phyloP scores from a whole-genome alignment of 2,329 filamentous ascomycete genomes.

The Scolecobasidium constrictum region DNA sequence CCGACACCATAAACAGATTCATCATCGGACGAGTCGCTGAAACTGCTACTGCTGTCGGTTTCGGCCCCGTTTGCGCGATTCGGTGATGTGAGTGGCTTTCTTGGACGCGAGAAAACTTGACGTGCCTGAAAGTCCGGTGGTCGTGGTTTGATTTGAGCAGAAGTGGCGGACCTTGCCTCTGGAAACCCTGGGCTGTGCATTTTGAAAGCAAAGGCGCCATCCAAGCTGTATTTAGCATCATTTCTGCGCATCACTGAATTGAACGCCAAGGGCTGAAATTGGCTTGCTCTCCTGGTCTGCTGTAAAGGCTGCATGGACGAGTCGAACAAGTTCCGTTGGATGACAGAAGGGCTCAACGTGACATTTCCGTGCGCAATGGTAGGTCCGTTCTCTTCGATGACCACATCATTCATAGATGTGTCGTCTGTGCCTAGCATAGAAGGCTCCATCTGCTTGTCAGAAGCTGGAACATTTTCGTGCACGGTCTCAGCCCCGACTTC shows the following conservation, averaged over 20 bases:
- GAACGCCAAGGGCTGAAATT: constrained; percentile 43
- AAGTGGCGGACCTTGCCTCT: not conserved
- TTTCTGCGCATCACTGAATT: constrained; percentile 34
- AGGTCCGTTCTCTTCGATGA: too few species aligned
- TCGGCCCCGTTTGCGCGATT: too few species aligned
- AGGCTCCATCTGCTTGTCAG: too few species aligned
- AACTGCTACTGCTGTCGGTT: constrained; percentile 3
- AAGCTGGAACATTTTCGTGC: too few species aligned
- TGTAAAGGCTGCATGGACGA: not conserved
- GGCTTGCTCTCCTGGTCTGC: constrained; percentile 26
- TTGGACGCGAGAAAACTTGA: too few species aligned
- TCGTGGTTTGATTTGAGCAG: not conserved
- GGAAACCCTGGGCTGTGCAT: not conserved
- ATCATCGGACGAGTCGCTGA: constrained; percentile 1
- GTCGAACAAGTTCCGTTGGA: not conserved
- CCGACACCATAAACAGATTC: not conserved
- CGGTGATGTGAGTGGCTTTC: too few species aligned
- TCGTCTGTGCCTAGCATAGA: too few species aligned
- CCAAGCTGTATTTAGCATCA: constrained; percentile 42
- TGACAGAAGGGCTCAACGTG: not conserved
- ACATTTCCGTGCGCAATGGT: too few species aligned
- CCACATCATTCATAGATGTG: too few species aligned
- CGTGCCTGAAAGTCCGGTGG: not conserved
- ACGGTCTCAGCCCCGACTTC: too few species aligned
- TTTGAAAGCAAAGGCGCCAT: constrained; percentile 19